phyloP scores from a whole-genome alignment of 495 filamentous ascomycete genomes.

The Zalerion maritima region DNA sequence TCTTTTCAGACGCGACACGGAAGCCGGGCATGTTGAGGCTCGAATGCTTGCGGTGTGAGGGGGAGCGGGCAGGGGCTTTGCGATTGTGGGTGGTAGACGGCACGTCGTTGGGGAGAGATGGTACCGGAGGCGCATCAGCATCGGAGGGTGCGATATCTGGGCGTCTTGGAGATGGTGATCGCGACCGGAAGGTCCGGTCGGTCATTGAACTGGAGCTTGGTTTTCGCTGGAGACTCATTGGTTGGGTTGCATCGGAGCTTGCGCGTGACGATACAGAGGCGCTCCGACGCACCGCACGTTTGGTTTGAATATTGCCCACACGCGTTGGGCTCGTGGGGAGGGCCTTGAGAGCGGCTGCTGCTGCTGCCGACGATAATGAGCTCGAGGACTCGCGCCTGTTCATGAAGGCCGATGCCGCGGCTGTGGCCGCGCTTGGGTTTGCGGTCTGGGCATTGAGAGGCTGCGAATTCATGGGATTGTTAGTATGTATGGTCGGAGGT shows the following conservation, averaged over 20 bases:
- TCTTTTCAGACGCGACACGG: slow-evolving; percentile 29
- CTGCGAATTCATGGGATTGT: too few relatives aligned
- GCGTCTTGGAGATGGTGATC: slow-evolving; percentile 40
- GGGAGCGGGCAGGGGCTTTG: slow-evolving; percentile 3
- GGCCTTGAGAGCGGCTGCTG: slow-evolving; percentile 66
- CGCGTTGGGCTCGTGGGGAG: slow-evolving; percentile 59
- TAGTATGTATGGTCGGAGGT: too few relatives aligned
- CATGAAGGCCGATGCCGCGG: slow-evolving; percentile 69
- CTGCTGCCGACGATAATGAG: slow-evolving; percentile 67
- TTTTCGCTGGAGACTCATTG: slow-evolving; percentile 39
- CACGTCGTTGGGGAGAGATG: slow-evolving; percentile 45
- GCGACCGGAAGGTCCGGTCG: slow-evolving; percentile 65
- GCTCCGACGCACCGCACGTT: slow-evolving; percentile 62
- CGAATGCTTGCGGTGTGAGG: slow-evolving; percentile 11
- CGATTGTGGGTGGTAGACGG: slow-evolving; percentile 7
- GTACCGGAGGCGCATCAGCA: slow-evolving; percentile 55
- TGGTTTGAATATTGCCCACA: slow-evolving; percentile 73
- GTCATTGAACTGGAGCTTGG: slow-evolving; percentile 71
- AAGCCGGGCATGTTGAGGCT: slow-evolving; percentile 19
- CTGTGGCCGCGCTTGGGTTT: slow-evolving; percentile 55
- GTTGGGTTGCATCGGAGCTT: slow-evolving; percentile 30
- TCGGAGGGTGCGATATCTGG: slow-evolving; percentile 24
- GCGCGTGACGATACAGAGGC: slow-evolving; percentile 53
- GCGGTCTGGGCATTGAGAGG: slow-evolving; percentile 45
- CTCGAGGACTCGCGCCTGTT: slow-evolving; percentile 43